Evolutionary conservation across 495 filamentous ascomycete genomes (phyloP).

Genomic region (Penicillium dipodomyicola): DNA sequence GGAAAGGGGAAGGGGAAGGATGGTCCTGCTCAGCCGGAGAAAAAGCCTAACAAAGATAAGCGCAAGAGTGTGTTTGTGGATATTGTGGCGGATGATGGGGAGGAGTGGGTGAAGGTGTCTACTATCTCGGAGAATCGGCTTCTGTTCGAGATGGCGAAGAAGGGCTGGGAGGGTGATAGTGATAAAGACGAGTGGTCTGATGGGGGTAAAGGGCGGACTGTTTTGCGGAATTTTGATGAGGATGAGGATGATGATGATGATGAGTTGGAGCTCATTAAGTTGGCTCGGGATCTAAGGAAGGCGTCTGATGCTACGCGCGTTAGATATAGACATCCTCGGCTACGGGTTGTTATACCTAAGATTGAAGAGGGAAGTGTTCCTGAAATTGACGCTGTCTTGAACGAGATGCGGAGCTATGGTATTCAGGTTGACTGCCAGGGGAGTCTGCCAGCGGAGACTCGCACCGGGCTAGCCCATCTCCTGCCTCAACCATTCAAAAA

Average conservation of each 20-base stretch:
- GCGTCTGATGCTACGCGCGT: conserved; percentile 54
- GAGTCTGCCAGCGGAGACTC: conserved; percentile 24
- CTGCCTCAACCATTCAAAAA: conserved; percentile 52
- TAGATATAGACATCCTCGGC: conserved; percentile 55
- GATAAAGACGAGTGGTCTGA: conserved; percentile 37
- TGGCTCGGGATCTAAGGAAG: conserved; percentile 52
- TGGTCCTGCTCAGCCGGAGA: conserved; percentile 24
- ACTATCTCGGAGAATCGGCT: conserved; percentile 56
- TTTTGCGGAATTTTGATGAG: conserved; percentile 35
- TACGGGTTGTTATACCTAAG: conserved; percentile 61
- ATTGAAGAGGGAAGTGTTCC: conserved; percentile 47
- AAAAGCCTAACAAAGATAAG: conserved; percentile 38
- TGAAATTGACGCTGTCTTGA: conserved; percentile 58
- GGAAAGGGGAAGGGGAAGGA: conserved; percentile 19
- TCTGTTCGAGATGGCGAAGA: conserved; percentile 62
- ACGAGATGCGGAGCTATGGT: conserved; percentile 56
- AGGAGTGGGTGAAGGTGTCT: conserved; percentile 62
- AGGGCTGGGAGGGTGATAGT: conserved; percentile 53
- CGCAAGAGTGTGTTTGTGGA: conserved; percentile 46
- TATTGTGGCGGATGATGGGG: conserved; percentile 53
- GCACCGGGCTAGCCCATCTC: conserved; percentile 42
- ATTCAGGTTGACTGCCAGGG: conserved; percentile 49
- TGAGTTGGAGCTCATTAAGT: conserved; percentile 55
- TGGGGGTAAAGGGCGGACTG: conserved; percentile 31
- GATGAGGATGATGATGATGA: conserved; percentile 42